Conservation (phyloP, 2,329 filamentous ascomycete genomes). For the Aspergillus nomiae region DNA sequence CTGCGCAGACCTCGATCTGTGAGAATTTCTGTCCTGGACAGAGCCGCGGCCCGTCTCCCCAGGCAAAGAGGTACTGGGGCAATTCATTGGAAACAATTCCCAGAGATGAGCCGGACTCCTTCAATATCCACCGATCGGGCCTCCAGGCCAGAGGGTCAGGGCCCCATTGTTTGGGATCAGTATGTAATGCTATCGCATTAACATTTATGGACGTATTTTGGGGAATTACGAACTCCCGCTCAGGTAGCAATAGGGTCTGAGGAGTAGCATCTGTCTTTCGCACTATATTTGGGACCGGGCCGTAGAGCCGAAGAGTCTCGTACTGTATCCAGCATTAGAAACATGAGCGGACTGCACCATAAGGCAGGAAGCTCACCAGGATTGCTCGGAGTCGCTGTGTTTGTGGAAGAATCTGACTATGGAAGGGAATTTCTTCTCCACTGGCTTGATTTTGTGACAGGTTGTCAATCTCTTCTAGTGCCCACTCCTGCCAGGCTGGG, state of each 20-base stretch:
- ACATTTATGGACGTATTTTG: background rate
- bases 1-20: slow-evolving; percentile 1
- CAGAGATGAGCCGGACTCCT: too few species aligned
- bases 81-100: background rate
- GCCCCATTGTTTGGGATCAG: background rate
- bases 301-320: slow-evolving; percentile 8
- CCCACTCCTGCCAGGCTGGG: slow-evolving; percentile 8
- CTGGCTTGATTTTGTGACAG: background rate
- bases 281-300: background rate
- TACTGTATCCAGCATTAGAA: background rate
- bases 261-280: background rate
- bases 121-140: slow-evolving; percentile 3
- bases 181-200: slow-evolving; percentile 4
- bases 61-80: background rate
- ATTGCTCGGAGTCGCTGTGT: background rate
- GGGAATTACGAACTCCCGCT: background rate
- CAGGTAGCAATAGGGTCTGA: background rate
- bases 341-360: too few species aligned
- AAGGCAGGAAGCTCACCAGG: background rate
- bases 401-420: background rate
- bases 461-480: background rate
- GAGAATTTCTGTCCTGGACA: slow-evolving; percentile 6
- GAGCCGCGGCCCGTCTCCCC: slow-evolving; percentile 1
- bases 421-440: background rate
- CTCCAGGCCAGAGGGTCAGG: slow-evolving; percentile 2